Evolutionary conservation across 2,329 filamentous ascomycete species (phyloP), one percentile per base, ranked within the genome.

Genomic region (Talaromyces islandicus): DNA sequence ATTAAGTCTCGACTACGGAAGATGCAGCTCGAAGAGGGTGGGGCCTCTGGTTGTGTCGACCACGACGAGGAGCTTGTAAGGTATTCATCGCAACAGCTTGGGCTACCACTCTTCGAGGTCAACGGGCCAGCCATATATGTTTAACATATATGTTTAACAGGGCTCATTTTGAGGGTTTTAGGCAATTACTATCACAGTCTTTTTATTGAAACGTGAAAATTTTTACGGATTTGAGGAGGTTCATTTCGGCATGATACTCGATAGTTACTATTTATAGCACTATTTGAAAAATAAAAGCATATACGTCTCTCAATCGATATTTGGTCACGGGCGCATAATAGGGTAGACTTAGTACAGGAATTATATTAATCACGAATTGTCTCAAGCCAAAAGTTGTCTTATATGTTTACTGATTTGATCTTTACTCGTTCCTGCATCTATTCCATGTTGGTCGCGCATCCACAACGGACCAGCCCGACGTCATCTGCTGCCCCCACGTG

Each of bases 1-100:
- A 67, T 77, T 50, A 65, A 71, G 55, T 69, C 69, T 6, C 68
- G 69, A 38, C 52, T 78, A 35, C 67, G 70, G 24, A 74, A 74
- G 56, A 70, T 72, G 58, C 69, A 73, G 48, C 25, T 72, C 1
- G 61, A 62, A 21, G 61, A 64, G 14, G 30, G 59, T 10, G 19
- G 30, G n/a, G 7, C 29, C 6, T 19, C 46, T 19, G 7, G 57
- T 32, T 14, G 58, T 55, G 19, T 57, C 66, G 14, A 52, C 64
- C 24, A 61, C 7, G 70, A 74, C 29, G 35, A 54, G 2, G 27
- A 60, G 2, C 70, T 73, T 30, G 61, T 64, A 27, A 55, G 66
- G 21, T 64, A 66, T n/a, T 63, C 64, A 24, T 35, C 19, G 6
- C 64, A 62, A 21, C 65, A 66, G 41, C 56, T 74, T 30, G 72